A percentile compares a stretch with the other conserved stretches of the same genome.
Evolutionary conservation across 1,139 yeast genomes (phyloP).

Genomic region (Saccharomyces pastorianus): DNA sequence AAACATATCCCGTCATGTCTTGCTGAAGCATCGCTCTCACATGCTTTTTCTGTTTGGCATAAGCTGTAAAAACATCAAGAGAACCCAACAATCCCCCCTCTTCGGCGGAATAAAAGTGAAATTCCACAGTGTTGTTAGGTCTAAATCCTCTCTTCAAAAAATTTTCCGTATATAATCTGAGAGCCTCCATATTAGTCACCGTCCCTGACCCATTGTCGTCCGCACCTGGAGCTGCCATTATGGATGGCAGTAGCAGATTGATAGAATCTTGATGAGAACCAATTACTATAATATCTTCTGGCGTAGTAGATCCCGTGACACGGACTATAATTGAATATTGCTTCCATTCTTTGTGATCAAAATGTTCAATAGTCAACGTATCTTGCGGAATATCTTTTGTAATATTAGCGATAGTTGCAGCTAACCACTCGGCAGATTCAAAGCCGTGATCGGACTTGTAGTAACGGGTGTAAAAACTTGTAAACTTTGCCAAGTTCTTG

Average conservation of each 20-base stretch:
- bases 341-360: slow-evolving; percentile 45
- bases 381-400: slow-evolving; percentile 28
- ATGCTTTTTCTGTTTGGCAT: slow-evolving; percentile 40
- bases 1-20: slow-evolving; percentile 88
- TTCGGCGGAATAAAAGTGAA: slow-evolving; percentile 93
- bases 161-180: slow-evolving; percentile 47
- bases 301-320: slow-evolving; percentile 34
- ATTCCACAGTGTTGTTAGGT: slow-evolving; percentile 72
- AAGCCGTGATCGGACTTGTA: slow-evolving; percentile 66
- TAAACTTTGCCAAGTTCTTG: slow-evolving; percentile 49
- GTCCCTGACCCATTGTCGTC: slow-evolving; percentile 94
- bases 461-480: slow-evolving; percentile 73
- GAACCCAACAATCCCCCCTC: slow-evolving; percentile 91
- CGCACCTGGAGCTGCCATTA: slow-evolving; percentile 83
- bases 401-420: slow-evolving; percentile 40
- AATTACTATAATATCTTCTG: slow-evolving; percentile 52
- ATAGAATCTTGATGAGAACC: slow-evolving; percentile 90
- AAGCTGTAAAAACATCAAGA: slow-evolving; percentile 54
- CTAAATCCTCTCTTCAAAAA: slow-evolving; percentile 16
- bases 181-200: slow-evolving; percentile 66
- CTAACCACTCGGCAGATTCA: slow-evolving; percentile 68
- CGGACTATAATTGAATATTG: slow-evolving; percentile 51
- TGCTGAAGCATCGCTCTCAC: slow-evolving; percentile 86
- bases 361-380: slow-evolving; percentile 34
- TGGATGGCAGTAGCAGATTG: slow-evolving; percentile 62